Evolutionary conservation across 352 stramenopile genomes (phyloP).

Genomic region (Pythium utonaiense): DNA sequence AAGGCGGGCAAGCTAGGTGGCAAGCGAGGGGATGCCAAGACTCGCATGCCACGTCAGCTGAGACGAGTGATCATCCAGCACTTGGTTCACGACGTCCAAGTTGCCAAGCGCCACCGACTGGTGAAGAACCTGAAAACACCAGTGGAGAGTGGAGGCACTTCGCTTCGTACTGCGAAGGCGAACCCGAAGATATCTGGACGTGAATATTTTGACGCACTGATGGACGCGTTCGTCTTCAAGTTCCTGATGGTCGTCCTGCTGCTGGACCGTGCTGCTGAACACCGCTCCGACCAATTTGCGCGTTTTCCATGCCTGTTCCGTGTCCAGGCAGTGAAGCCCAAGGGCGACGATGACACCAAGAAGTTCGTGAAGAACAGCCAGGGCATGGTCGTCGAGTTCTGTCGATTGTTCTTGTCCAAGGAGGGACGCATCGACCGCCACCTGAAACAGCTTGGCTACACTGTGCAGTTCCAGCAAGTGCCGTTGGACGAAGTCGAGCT

Average conservation of each 20-base stretch:
- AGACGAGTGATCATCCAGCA: slow-evolving; percentile 65
- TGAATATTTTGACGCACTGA: slow-evolving; percentile 82
- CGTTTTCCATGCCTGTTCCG: slow-evolving; percentile 90
- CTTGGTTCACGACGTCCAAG: slow-evolving; percentile 55
- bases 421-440: slow-evolving; percentile 96
- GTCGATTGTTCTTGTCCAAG: slow-evolving; percentile 88
- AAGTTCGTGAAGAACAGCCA: slow-evolving; percentile 88
- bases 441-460: slow-evolving; percentile 85
- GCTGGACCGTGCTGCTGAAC: slow-evolving; percentile 83
- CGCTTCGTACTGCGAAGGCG: slow-evolving; percentile 37
- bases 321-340: slow-evolving; percentile 24
- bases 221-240: slow-evolving; percentile 86
- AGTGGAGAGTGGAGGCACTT: slow-evolving; percentile 47
- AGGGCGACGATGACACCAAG: slow-evolving; percentile 15
- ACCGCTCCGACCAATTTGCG: slow-evolving; percentile 72
- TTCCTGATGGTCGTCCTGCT: slow-evolving; percentile 93
- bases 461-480: slow-evolving; percentile 88
- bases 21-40: slow-evolving; percentile 1
- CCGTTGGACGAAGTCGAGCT: slow-evolving; percentile 95
- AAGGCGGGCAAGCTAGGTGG: slow-evolving; percentile 20
- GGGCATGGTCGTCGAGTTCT: slow-evolving; percentile 91
- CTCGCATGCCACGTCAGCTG: slow-evolving; percentile 52
- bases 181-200: slow-evolving; percentile 74
- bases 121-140: slow-evolving; percentile 73
- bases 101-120: slow-evolving; percentile 56